Conservation (phyloP, 2,329 filamentous ascomycete genomes). For the Ophiostoma pallidulum region DNA sequence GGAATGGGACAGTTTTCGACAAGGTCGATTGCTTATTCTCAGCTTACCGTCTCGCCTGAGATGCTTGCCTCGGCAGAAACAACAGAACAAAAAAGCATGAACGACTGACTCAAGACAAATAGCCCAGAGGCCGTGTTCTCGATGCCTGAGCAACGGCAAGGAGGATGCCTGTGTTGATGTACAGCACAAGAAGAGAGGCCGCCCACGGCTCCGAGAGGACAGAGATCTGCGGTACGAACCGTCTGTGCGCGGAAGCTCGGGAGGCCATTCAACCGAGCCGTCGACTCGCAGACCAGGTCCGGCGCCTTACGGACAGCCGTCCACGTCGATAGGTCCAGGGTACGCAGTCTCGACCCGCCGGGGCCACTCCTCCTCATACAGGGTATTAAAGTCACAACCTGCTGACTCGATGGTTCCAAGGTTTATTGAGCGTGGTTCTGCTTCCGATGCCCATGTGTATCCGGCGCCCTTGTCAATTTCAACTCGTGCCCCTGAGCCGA, state of each 20-base stretch:
- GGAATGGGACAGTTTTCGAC: too few species aligned
- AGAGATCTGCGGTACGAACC: constrained; percentile 49
- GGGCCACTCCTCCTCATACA: constrained; percentile 33
- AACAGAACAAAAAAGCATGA: too few species aligned
- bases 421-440: constrained; percentile 42
- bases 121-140: constrained; percentile 69
- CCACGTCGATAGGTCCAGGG: constrained; percentile 31
- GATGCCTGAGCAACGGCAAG: constrained; percentile 70
- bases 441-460: constrained; percentile 41
- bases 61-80: too few species aligned
- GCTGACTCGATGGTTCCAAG: constrained; percentile 38
- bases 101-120: neutral
- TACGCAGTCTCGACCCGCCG: constrained; percentile 39
- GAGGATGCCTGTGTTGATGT: constrained; percentile 74
- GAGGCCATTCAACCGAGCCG: constrained; percentile 36
- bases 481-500: constrained; percentile 37
- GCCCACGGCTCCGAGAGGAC: constrained; percentile 68
- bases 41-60: too few species aligned
- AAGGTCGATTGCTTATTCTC: too few species aligned
- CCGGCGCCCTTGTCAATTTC: constrained; percentile 34
- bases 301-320: constrained; percentile 34
- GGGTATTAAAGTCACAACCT: constrained; percentile 45
- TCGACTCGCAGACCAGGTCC: constrained; percentile 40
- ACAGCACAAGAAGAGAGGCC: constrained; percentile 75
- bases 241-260: constrained; percentile 31